Base-by-base conservation (phyloP, 2,329 filamentous ascomycete genomes). In the Sphaerulina vaccinii region DNA sequence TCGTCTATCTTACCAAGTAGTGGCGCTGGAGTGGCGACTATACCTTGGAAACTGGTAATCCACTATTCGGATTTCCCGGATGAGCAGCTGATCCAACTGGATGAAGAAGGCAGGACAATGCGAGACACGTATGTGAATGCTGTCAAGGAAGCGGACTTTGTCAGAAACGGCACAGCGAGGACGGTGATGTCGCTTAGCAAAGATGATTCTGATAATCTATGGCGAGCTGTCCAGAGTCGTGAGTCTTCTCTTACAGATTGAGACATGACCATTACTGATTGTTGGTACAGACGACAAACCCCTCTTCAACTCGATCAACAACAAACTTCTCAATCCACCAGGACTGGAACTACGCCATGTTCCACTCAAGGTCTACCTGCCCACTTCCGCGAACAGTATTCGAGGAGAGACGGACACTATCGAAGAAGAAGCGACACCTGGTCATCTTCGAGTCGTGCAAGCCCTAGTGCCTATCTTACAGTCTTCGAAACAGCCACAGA, bases 161-260 rank as follows among this genome's bases (percentile, higher is more conserved):
- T 95, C 44, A 83, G 91, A 45, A 92, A 93, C 61, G 90, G 90
- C 38, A 93, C 87, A 48, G 90, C 89, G 13, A 90, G 92, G 68
- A 86, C 87, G 55, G 91, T 95, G 65, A 95, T 96, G 89, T 86
- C 84, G 48, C 75, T 96, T 64, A 90, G 86, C 55, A 91, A 90
- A 68, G 84, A 88, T 39, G 85, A 95, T 68, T 93, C 88, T 11
- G 88, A 85, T 6, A 81, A 86, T 24, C 77, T 96, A 27, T 96
- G 91, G 90, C 80, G 85, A 59, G 81, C 88, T 8, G 88, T 95
- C 36, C 79, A 86, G 68, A 82, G 87, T 61, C 87, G 82, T 86
- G 71, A 56, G 78, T 70, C 8, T 27, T 8, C 5, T 8, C 11
- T 32, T 21, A 2, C 11, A 44, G 11, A 40, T 3, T 24, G 3